Conservation (phyloP, 2,329 filamentous ascomycete genomes). For the Epichloe aotearoae region DNA sequence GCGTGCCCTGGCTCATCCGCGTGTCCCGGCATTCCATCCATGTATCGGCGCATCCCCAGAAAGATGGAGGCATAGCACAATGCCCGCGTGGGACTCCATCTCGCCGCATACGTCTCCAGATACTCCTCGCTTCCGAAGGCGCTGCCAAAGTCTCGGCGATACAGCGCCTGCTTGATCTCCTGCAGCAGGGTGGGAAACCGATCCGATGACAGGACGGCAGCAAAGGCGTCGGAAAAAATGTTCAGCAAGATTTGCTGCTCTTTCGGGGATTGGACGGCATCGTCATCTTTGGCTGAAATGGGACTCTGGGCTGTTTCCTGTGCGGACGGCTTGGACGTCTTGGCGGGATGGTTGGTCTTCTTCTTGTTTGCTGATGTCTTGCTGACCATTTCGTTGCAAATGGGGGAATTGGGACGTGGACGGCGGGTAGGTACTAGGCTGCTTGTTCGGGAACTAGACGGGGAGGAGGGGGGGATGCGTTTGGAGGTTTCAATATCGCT, state of each 20-base stretch:
- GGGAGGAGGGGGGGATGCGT: not conserved
- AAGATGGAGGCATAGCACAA: constrained; percentile 63
- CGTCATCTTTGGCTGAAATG: not conserved
- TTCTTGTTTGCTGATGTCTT: not conserved
- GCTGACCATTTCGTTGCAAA: constrained; percentile 3
- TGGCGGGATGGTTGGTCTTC: not conserved
- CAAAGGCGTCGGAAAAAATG: constrained; percentile 53
- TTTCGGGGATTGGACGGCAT: constrained; percentile 4
- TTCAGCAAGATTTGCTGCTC: constrained; percentile 58
- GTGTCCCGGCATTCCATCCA: constrained; percentile 15
- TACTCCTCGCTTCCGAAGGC: constrained; percentile 64
- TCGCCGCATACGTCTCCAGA: constrained; percentile 69
- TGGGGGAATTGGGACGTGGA: not conserved
- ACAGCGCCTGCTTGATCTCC: constrained; percentile 74
- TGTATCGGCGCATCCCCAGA: constrained; percentile 20
- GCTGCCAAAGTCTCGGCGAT: constrained; percentile 65
- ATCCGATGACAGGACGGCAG: constrained; percentile 31
- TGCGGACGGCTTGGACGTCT: not conserved
- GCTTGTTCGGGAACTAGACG: not conserved
- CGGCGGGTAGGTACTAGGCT: not conserved
- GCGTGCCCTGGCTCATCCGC: not conserved
- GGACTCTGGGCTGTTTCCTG: not conserved
- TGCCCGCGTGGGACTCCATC: constrained; percentile 82
- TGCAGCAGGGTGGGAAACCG: constrained; percentile 51
- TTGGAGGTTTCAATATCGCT: not conserved